Evolutionary conservation across 1,139 yeast genomes (phyloP), one percentile per base, ranked within the genome.

Genomic region (Protomyces gravidus): DNA sequence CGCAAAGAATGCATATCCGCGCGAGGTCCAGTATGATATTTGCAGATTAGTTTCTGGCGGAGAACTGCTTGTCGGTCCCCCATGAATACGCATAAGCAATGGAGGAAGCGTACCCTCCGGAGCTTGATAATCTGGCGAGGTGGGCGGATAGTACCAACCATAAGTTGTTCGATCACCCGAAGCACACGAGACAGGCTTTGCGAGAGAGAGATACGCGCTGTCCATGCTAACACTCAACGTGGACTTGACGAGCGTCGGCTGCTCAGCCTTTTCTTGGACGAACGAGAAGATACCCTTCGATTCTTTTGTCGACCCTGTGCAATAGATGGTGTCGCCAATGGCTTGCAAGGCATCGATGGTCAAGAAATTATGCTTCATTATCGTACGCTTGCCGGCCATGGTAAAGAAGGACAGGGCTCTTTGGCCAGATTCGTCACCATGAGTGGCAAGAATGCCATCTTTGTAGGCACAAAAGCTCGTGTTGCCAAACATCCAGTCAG

Each of bases 141-240:
- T 49, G 5, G 59, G 59, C 11, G 59, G 45, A n/a, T 55, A 55
- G 33, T 40, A 55, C 28, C 50, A 55, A 6, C 53, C 59, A 21
- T 33, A 48, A 5, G 59, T 49, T 21, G 25, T 39, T 3, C 52
- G 27, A 6, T 25, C 21, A 4, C 45, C 45, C 2, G 27, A 17
- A 19, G 32, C 28, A n/a, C 28, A 27, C 4, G 33, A n/a, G 26
- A 48, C 28, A 1, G 59, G 50, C 33, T 48, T 32, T 19, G 59
- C 55, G 19, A 48, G 49, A 15, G 55, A 30, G 33, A 55, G 21
- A 32, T 47, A 55, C 5, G 42, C 33, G 26, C 47, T 15, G 33
- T 23, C 47, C 4, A 55, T 46, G 2, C 32, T 23, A 13, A 33
- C 23, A 21, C 47, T 32, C 28, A 46, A 17, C 9, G 46, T 26